Evolutionary conservation across 2,329 filamentous ascomycete genomes (phyloP), one percentile per base, ranked within the genome.

Genomic region (Ilyonectria sp.): DNA sequence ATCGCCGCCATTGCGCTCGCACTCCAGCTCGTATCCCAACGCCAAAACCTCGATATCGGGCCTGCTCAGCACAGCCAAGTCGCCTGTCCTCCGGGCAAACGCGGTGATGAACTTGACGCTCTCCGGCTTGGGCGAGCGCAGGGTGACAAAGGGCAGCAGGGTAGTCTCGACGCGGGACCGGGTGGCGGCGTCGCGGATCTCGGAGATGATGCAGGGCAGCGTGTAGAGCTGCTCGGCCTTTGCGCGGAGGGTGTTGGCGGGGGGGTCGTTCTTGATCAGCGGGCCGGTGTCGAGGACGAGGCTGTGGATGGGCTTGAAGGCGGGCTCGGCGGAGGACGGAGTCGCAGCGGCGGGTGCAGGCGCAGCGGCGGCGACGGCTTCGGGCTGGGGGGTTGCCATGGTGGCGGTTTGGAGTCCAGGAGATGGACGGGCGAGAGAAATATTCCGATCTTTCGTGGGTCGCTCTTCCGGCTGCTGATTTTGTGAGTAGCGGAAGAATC

Each of bases 1-100:
- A 78, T 97, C 91, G 2, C 95, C 95, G n/a, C 91, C 90, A 78
- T 97, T 97, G 65, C 91, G 86, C 84, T 98, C 95, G 75, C 93
- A 93, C 76, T 98, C 95, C n/a, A 98, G 79, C 79, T 99, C 96
- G 79, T 98, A 98, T 1, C 94, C 93, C 63, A 99, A 84, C 9
- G 95, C 96, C 76, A 98, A 85, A 46, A 99, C 88, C 73, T 97
- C 93, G 68, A 98, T 85, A 90, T 99, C 96, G 1, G 94, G 93
- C 77, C 88, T 90, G 82, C 95, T 98, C 65, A 99, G 84, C 1
- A 98, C 95, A 11, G 92, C 89, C 69, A 95, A 86, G 80, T 99
- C 96, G 62, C 96, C 96, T 0, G 96, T 98, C 79, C 91, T 92
- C 61, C 93, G 89, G 50, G 96, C 93, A 84, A 98, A 98, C 65